These are phyloP conservation scores for Elaeis guineensis DNA, from an alignment of 176 grass and related monocot genomes.

Conservation along the genomic window DNA sequence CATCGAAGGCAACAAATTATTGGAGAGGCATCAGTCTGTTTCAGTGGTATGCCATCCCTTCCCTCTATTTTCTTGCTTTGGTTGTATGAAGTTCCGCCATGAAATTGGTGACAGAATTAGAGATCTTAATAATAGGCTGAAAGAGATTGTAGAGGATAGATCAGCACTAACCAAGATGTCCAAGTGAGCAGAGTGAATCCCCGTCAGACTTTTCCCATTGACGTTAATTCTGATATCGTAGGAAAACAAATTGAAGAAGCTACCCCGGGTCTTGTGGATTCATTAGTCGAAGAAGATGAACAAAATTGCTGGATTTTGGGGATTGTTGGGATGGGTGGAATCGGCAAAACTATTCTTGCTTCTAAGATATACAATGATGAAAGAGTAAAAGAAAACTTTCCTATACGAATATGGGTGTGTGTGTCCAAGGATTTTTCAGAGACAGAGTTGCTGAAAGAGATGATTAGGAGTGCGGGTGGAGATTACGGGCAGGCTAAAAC, in stretches of 20 bases:
- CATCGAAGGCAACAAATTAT: slow-evolving; percentile 46
- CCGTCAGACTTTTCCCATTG: slow-evolving; percentile 2
- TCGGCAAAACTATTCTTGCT: too few species aligned
- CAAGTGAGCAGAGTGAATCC: too few species aligned
- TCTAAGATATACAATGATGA: too few species aligned
- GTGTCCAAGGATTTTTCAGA: too few species aligned
- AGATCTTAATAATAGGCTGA: slow-evolving; percentile 43
- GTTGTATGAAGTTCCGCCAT: slow-evolving; percentile 30
- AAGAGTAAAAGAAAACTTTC: too few species aligned
- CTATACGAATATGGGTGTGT: too few species aligned
- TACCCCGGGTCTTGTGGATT: slow-evolving; percentile 33
- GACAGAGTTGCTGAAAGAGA: too few species aligned
- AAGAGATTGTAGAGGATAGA: slow-evolving; percentile 51
- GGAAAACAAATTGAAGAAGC: slow-evolving; percentile 43
- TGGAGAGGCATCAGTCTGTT: slow-evolving; percentile 9
- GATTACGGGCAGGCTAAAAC: too few species aligned
- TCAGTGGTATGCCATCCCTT: slow-evolving; percentile 23
- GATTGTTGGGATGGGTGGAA: slow-evolving; percentile 50
- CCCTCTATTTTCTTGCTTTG: slow-evolving; percentile 36
- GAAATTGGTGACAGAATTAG: slow-evolving; percentile 53
- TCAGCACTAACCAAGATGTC: neutral
- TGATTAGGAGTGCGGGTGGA: too few species aligned
- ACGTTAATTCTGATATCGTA: slow-evolving; percentile 9
- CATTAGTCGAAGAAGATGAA: slow-evolving; percentile 48
- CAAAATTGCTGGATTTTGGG: slow-evolving; percentile 63